A percentile compares a stretch with the other conserved stretches of the same genome.
These are phyloP conservation scores for Aristolochia fimbriata DNA, from an alignment of 164 flowering plant species.

Conservation along the genomic window DNA sequence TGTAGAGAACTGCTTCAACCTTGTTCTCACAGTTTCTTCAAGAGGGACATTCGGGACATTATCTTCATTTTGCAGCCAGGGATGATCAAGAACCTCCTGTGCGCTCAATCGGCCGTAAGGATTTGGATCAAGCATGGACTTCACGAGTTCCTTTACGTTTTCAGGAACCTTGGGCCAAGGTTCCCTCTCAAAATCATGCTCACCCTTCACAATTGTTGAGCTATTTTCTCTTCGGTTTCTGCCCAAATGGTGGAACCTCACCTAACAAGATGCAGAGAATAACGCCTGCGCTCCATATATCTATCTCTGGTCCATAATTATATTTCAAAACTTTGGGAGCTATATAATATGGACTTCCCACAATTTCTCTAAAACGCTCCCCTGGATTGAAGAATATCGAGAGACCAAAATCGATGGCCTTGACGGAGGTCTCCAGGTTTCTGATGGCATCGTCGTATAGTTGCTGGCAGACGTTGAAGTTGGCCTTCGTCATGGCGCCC, in stretches of 20 bases:
- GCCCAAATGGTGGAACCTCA: conserved; percentile 75
- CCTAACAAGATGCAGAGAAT: conserved; percentile 75
- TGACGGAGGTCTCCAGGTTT: conserved; percentile 61
- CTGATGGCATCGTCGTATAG: no score
- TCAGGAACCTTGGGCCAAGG: conserved; percentile 86
- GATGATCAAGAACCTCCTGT: conserved; percentile 65
- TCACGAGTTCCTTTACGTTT: conserved; percentile 70
- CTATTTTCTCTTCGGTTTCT: conserved; percentile 91
- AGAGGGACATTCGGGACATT: conserved; percentile 35
- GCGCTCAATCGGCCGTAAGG: conserved; percentile 55
- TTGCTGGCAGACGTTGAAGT: no score
- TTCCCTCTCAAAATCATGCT: conserved; percentile 62
- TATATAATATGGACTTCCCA: conserved; percentile 92
- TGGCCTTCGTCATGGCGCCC: no score
- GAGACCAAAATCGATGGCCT: conserved; percentile 68
- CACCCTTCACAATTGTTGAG: conserved; percentile 48
- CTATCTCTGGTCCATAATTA: conserved; percentile 66
- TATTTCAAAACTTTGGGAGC: conserved; percentile 76
- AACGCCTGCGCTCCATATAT: conserved; percentile 83
- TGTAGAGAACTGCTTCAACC: conserved; percentile 68
- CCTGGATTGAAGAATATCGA: conserved; percentile 66
- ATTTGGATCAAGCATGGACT: conserved; percentile 69
- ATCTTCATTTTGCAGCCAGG: conserved; percentile 52
- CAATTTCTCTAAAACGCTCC: conserved; percentile 65
- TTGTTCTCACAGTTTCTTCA: conserved; percentile 55